These are phyloP conservation scores for Conticribra guillardii DNA, from an alignment of 108 stramenopile species.

Conservation along the genomic window DNA sequence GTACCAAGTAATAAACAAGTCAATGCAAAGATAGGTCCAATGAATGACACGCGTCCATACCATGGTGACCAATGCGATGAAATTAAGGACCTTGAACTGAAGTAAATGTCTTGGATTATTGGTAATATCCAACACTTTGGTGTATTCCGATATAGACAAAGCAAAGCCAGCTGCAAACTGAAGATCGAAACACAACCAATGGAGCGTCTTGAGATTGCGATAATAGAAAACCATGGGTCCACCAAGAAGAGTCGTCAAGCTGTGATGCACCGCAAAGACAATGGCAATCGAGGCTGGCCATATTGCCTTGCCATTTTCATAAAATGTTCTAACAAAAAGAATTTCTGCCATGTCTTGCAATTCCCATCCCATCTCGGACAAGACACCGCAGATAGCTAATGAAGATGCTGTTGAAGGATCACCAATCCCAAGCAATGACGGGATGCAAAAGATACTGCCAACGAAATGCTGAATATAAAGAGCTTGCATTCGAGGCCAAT, in stretches of 20 bases:
- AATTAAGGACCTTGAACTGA: slow-evolving; percentile 28
- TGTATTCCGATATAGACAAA: slow-evolving; percentile 14
- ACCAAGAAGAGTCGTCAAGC: slow-evolving; percentile 26
- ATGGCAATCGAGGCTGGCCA: slow-evolving; percentile 7
- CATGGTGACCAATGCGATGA: slow-evolving; percentile 18
- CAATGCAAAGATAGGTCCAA: slow-evolving; percentile 17
- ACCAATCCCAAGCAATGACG: slow-evolving; percentile 21
- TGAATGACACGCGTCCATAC: slow-evolving; percentile 29
- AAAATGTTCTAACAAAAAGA: slow-evolving; percentile 10
- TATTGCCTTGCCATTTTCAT: slow-evolving; percentile 14
- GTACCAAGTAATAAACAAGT: slow-evolving; percentile 18
- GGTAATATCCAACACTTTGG: slow-evolving; percentile 29
- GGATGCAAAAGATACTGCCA: slow-evolving; percentile 31
- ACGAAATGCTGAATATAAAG: slow-evolving; percentile 29
- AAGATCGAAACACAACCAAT: slow-evolving; percentile 44
- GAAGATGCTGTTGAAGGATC: slow-evolving; percentile 20
- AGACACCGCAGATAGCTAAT: slow-evolving; percentile 21
- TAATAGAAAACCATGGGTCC: slow-evolving; percentile 31
- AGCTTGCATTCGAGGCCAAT: slow-evolving; percentile 24
- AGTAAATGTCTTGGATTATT: slow-evolving; percentile 19
- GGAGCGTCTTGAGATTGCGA: slow-evolving; percentile 16
- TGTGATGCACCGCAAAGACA: slow-evolving; percentile 29
- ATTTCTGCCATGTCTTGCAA: slow-evolving; percentile 24
- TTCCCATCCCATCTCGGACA: slow-evolving; percentile 45
- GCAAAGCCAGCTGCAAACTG: slow-evolving; percentile 28